phyloP scores from a whole-genome alignment of 176 grass and related monocot species.

The Elymus sibiricus region DNA sequence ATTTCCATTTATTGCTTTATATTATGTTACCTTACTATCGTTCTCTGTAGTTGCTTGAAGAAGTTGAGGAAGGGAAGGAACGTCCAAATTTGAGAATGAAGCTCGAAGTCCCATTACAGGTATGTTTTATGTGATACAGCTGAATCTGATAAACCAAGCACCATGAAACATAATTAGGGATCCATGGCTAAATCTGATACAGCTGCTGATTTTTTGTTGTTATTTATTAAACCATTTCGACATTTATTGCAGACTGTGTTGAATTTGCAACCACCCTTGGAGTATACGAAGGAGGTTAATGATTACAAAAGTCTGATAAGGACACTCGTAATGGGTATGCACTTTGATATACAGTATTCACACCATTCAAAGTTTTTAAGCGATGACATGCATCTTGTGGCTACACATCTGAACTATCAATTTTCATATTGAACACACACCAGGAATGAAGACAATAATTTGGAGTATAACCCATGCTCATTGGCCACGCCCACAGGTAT shows the following conservation, averaged over 20 bases:
- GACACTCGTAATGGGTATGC: constrained; percentile 89
- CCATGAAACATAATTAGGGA: background rate
- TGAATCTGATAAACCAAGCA: background rate
- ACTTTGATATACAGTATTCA: constrained; percentile 22
- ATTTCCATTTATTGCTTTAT: constrained; percentile 2
- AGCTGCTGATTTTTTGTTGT: constrained; percentile 5
- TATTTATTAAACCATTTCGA: constrained; percentile 10
- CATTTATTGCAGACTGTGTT: constrained; percentile 73
- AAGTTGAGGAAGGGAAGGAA: constrained; percentile 94
- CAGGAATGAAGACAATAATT: constrained; percentile 99
- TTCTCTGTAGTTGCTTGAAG: constrained; percentile 85
- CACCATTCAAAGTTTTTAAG: constrained; percentile 20
- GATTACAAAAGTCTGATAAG: constrained; percentile 99
- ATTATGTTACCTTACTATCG: constrained; percentile 13
- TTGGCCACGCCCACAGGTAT: constrained; percentile 83
- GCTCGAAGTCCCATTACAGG: constrained; percentile 98
- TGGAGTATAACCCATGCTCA: constrained; percentile 99
- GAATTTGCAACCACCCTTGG: constrained; percentile 94
- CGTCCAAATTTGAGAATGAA: constrained; percentile 89
- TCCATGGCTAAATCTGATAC: constrained; percentile 1
- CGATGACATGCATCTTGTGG: background rate
- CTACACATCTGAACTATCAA: background rate
- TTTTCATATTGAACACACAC: constrained; percentile 34
- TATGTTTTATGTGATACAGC: constrained; percentile 11
- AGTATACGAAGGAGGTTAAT: constrained; percentile 87